These are phyloP conservation scores for Quillaja saponaria DNA, from an alignment of 306 rosid genomes.

Conservation along the genomic window DNA sequence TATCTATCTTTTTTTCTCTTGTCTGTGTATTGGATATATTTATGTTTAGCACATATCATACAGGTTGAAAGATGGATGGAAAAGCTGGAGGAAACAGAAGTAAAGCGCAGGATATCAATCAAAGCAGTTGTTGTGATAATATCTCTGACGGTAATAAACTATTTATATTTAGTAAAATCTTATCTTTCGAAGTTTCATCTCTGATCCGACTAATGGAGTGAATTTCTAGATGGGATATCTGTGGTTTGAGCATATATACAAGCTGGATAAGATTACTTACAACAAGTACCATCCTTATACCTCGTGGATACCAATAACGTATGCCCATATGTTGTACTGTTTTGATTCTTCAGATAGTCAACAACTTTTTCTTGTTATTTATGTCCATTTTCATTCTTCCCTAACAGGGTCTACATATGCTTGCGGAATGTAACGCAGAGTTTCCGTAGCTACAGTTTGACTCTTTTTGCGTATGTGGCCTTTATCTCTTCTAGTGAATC, in stretches of 20 bases:
- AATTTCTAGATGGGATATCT: conserved; percentile 73
- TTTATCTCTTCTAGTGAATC: too few relatives aligned
- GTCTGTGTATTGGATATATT: conserved; percentile 21
- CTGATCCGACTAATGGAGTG: conserved; percentile 32
- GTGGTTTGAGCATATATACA: conserved; percentile 84
- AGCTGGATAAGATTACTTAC: conserved; percentile 83
- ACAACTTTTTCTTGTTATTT: conserved; percentile 23
- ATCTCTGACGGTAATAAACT: conserved; percentile 54
- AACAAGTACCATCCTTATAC: conserved; percentile 94
- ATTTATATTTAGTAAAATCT: conserved; percentile 10
- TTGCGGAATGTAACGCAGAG: conserved; percentile 86
- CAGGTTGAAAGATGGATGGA: conserved; percentile 96
- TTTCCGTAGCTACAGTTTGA: conserved; percentile 71
- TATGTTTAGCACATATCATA: conserved; percentile 29
- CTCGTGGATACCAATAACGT: conserved; percentile 99
- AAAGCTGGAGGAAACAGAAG: conserved; percentile 86
- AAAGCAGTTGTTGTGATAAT: conserved; percentile 61
- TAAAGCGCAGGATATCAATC: conserved; percentile 71
- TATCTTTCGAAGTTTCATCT: conserved; percentile 21
- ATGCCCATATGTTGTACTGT: conserved; percentile 30
- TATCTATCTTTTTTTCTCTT: conserved; percentile 2
- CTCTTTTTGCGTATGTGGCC: conserved; percentile 79
- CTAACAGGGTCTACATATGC: conserved; percentile 75
- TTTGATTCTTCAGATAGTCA: conserved; percentile 11
- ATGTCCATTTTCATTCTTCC: conserved; percentile 27